Evolutionary conservation across 169 alveolate genomes (phyloP).

Genomic region (Plasmodium vivax): DNA sequence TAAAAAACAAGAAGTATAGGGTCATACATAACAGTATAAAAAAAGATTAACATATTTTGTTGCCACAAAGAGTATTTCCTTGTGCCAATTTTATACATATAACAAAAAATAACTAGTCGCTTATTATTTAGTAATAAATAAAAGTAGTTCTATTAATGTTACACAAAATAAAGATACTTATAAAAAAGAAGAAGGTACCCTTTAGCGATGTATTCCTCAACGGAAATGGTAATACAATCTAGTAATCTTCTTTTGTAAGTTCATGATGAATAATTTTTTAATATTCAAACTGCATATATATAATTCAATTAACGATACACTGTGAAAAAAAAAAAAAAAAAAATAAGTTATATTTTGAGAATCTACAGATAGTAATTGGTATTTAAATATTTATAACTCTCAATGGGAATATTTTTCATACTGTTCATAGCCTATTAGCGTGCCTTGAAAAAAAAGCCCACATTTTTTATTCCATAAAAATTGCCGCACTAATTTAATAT

Average conservation of each 20-base stretch:
- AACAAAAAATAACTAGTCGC: background rate
- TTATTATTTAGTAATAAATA: background rate
- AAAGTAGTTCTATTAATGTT: too few species aligned
- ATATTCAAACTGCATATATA: background rate
- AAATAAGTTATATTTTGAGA: too few species aligned
- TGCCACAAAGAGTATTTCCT: background rate
- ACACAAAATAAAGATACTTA: background rate
- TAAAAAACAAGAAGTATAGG: background rate
- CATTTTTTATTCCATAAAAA: background rate
- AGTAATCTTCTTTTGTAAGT: too few species aligned
- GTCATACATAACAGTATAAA: background rate
- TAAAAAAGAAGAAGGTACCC: background rate
- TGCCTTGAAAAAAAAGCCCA: background rate
- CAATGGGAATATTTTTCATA: background rate
- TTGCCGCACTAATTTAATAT: background rate
- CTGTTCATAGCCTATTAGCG: background rate
- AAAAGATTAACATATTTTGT: background rate
- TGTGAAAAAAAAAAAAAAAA: background rate
- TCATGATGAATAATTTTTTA: background rate
- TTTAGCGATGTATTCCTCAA: background rate
- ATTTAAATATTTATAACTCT: background rate
- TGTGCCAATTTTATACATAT: background rate
- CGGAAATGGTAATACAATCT: background rate
- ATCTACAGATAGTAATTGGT: background rate
- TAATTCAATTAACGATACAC: background rate